A percentile compares a stretch with the other conserved stretches of the same genome.
Evolutionary conservation across 2,329 filamentous ascomycete genomes (phyloP).

Genomic region (Helminthosporium solani): DNA sequence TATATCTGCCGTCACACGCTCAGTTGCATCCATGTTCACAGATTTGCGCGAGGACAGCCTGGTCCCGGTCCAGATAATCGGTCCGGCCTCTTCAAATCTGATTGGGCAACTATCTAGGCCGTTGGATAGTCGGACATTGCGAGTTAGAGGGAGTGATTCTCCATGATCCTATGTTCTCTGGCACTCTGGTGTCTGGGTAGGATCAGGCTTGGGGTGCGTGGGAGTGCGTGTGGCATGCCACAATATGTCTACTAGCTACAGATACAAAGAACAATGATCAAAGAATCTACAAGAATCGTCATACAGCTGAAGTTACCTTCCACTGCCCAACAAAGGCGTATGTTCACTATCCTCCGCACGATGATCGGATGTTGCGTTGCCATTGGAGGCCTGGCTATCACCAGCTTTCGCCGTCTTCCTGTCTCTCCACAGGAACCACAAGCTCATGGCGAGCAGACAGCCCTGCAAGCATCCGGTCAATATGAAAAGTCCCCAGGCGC

Average conservation of each 20-base stretch:
- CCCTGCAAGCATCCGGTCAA: slow-evolving; percentile 86
- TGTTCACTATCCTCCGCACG: slow-evolving; percentile 10
- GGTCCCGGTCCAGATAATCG: background rate
- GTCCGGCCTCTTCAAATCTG: background rate
- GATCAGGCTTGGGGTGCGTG: background rate
- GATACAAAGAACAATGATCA: background rate
- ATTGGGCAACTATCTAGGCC: too few species aligned
- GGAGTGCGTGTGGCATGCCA: background rate
- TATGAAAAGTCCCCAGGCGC: slow-evolving; percentile 89
- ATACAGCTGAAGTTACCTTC: background rate
- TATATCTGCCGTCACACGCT: background rate
- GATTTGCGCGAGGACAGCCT: background rate
- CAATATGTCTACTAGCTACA: background rate
- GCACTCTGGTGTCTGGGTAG: too few species aligned
- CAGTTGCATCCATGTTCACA: background rate
- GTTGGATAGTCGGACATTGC: background rate
- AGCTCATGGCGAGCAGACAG: slow-evolving; percentile 73
- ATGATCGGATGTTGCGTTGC: slow-evolving; percentile 1
- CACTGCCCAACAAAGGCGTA: slow-evolving; percentile 15
- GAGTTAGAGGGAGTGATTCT: too few species aligned
- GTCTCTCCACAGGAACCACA: slow-evolving; percentile 68
- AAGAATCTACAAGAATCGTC: background rate
- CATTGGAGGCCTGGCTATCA: slow-evolving; percentile 4
- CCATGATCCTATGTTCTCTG: background rate
- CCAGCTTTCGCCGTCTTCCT: slow-evolving; percentile 30